A percentile compares a stretch with the other conserved stretches of the same genome.
Conservation (phyloP, 129 eudicot species). For the Mikania micrantha region DNA sequence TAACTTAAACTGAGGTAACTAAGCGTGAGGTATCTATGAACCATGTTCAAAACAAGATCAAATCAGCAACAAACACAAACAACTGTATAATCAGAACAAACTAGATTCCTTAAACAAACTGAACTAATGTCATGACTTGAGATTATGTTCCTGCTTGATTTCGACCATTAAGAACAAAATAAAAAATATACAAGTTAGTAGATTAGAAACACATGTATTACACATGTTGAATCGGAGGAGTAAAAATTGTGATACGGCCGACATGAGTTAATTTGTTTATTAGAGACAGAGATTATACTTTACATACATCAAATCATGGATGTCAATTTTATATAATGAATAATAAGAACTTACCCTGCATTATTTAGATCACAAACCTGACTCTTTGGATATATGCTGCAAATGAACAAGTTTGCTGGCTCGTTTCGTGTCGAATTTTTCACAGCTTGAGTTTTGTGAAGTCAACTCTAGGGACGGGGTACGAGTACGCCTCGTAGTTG, state of each 20-base stretch:
- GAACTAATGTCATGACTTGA: neutral
- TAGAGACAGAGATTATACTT: too few relatives aligned
- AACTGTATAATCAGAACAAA: neutral
- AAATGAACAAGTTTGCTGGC: neutral
- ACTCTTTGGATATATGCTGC: constrained; percentile 22
- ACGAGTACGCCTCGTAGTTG: constrained; percentile 85
- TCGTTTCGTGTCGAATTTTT: neutral
- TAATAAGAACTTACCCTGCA: neutral
- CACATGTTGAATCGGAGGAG: too few relatives aligned
- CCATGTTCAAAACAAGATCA: neutral
- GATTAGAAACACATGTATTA: too few relatives aligned
- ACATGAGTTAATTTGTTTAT: too few relatives aligned
- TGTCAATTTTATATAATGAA: neutral
- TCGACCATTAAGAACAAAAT: neutral
- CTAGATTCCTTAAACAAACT: neutral
- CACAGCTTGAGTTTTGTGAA: constrained; percentile 55
- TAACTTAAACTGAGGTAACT: too few relatives aligned
- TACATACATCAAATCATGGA: neutral
- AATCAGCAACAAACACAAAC: neutral
- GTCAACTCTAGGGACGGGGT: constrained; percentile 49
- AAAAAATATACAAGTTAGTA: neutral
- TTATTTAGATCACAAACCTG: constrained; percentile 6
- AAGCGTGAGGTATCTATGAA: neutral
- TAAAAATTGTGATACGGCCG: too few relatives aligned
- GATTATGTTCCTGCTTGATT: neutral